A percentile compares a stretch with the other conserved stretches of the same genome.
Conservation (phyloP, 345 rosid genomes). For the Anacardium occidentale region DNA sequence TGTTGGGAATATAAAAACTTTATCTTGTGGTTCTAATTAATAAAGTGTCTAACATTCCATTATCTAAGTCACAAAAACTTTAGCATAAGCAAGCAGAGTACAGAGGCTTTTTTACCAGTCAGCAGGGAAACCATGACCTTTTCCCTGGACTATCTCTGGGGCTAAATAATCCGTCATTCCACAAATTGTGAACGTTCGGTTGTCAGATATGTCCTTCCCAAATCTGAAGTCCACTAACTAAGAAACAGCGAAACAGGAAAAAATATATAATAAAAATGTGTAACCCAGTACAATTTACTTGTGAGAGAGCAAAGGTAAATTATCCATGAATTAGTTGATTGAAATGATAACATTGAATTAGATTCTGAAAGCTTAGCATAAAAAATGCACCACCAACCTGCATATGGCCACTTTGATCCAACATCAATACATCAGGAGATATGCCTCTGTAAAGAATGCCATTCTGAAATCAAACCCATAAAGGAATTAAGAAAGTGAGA, state of each 20-base stretch:
- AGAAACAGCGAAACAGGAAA: slow-evolving; percentile 17
- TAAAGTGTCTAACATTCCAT: background rate
- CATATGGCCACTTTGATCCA: slow-evolving; percentile 75
- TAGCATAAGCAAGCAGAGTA: background rate
- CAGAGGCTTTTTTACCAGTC: slow-evolving; percentile 63
- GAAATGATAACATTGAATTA: background rate
- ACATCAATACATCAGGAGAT: slow-evolving; percentile 78
- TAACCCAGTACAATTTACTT: background rate
- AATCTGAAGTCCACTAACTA: slow-evolving; percentile 88
- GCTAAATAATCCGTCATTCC: slow-evolving; percentile 85
- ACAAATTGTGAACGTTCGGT: slow-evolving; percentile 80
- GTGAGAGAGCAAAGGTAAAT: background rate
- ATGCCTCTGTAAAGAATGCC: slow-evolving; percentile 82
- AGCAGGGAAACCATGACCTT: slow-evolving; percentile 78
- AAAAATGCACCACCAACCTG: slow-evolving; percentile 52
- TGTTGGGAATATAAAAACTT: background rate
- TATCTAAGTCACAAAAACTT: background rate
- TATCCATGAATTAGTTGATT: background rate
- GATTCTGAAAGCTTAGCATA: background rate
- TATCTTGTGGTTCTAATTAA: background rate
- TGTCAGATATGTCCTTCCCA: slow-evolving; percentile 62
- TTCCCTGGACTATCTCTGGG: slow-evolving; percentile 90
- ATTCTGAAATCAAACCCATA: slow-evolving; percentile 49
- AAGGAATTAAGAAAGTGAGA: slow-evolving; percentile 12
- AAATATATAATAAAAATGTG: background rate